Percentiles rank a stretch among this genome's conserved stretches.
These are phyloP conservation scores for Aegilops longissima DNA, from an alignment of 176 grass and related monocot genomes.

Conservation along the genomic window DNA sequence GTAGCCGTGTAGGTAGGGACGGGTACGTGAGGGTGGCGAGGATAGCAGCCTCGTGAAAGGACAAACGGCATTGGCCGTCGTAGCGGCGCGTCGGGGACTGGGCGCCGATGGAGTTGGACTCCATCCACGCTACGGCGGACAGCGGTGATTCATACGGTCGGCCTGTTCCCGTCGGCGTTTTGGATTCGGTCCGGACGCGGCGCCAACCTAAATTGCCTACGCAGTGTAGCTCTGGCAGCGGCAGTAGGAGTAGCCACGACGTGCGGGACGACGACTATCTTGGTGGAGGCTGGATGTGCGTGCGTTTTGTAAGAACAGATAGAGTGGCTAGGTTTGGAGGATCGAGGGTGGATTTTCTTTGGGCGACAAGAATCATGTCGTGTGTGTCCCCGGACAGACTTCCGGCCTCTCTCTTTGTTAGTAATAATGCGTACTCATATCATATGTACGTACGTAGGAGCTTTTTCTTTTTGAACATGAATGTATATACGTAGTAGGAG, in stretches of 20 bases:
- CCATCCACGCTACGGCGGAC: background rate
- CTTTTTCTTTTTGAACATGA: background rate
- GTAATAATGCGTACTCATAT: background rate
- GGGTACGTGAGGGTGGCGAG: background rate
- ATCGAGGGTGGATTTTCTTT: background rate
- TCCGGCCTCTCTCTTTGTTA: background rate
- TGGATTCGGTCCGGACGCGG: conserved; percentile 15
- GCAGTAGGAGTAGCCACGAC: no score
- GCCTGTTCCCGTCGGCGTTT: background rate
- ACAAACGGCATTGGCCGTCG: background rate
- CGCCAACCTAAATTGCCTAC: background rate
- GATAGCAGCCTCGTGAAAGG: background rate
- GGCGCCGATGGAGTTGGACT: conserved; percentile 26
- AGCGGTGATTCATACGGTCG: conserved; percentile 15
- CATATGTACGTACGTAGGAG: no score
- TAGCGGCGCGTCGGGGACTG: conserved; percentile 28
- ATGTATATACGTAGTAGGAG: background rate
- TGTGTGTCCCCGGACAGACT: background rate
- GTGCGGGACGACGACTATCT: background rate
- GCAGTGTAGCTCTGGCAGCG: background rate
- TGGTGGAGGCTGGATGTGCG: background rate
- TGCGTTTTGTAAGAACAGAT: background rate
- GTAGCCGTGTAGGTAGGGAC: no score
- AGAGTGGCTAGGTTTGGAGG: background rate
- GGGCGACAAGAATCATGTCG: background rate